phyloP scores from a whole-genome alignment of 331 rosid species.

The Pyracantha coccinea region DNA sequence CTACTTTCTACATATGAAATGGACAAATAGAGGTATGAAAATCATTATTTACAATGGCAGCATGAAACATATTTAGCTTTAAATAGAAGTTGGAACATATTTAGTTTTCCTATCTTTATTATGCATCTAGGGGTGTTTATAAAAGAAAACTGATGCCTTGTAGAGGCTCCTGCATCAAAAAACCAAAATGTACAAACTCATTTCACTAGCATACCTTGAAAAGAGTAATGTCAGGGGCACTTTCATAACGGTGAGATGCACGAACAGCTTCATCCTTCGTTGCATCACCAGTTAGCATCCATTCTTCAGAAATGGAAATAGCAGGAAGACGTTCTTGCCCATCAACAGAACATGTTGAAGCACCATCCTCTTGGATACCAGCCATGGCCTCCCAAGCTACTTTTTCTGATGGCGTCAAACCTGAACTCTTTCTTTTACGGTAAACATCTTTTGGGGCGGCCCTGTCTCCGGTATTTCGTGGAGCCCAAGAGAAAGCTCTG shows the following conservation, averaged over 20 bases:
- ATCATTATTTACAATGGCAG: background rate
- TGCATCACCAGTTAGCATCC: constrained; percentile 92
- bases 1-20: background rate
- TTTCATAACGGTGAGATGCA: constrained; percentile 86
- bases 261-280: constrained; percentile 75
- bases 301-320: constrained; percentile 83
- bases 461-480: constrained; percentile 66
- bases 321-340: constrained; percentile 95
- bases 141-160: too few species aligned
- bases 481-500: constrained; percentile 97
- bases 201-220: constrained; percentile 58
- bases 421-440: constrained; percentile 95
- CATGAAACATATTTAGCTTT: background rate
- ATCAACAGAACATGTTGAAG: constrained; percentile 63
- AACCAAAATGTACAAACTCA: background rate
- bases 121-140: background rate
- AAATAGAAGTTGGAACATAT: background rate
- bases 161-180: too few species aligned
- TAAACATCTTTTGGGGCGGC: constrained; percentile 77
- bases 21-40: background rate
- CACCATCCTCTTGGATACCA: constrained; percentile 91
- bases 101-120: background rate
- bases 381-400: constrained; percentile 99
- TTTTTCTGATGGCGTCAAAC: constrained; percentile 83
- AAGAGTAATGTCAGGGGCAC: constrained; percentile 88